Evolutionary conservation across 2,329 filamentous ascomycete genomes (phyloP).

Genomic region (Myriosclerotinia scirpicola): DNA sequence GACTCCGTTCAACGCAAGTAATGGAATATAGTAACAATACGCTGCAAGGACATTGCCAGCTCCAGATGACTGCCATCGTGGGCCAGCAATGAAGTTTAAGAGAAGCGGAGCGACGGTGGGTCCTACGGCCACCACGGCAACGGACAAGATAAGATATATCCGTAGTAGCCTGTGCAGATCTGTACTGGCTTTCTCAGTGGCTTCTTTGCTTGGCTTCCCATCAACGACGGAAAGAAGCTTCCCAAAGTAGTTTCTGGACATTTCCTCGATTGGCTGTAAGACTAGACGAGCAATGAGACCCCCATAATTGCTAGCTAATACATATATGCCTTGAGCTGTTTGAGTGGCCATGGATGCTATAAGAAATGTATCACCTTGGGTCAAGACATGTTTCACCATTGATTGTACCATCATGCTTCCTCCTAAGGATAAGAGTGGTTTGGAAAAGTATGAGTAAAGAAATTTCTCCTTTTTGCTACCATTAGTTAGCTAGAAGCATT

Average conservation of each 20-base stretch:
- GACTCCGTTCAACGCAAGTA: conserved; percentile 88
- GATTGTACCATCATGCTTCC: conserved; percentile 86
- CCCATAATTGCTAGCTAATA: conserved; percentile 91
- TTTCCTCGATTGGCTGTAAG: conserved; percentile 95
- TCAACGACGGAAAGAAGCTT: conserved; percentile 60
- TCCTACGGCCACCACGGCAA: conserved; percentile 67
- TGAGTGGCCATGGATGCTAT: conserved; percentile 76
- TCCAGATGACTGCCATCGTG: conserved; percentile 70
- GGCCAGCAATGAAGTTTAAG: conserved; percentile 73
- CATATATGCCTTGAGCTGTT: conserved; percentile 84
- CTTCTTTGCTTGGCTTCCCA: conserved; percentile 33
- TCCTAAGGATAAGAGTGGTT: conserved; percentile 68
- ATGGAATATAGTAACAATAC: conserved; percentile 92
- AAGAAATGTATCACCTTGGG: conserved; percentile 89
- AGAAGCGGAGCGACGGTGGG: conserved; percentile 73
- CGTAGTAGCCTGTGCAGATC: conserved; percentile 66
- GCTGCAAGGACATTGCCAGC: conserved; percentile 71
- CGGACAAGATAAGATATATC: conserved; percentile 72
- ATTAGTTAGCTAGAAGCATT: not conserved
- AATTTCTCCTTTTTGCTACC: conserved; percentile 29
- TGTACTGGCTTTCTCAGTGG: conserved; percentile 46
- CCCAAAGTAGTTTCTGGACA: conserved; percentile 85
- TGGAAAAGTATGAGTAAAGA: conserved; percentile 56
- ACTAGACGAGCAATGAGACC: conserved; percentile 83
- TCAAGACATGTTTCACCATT: conserved; percentile 86